Base-by-base conservation (phyloP, 208 protist species). In the Strigomonas culicis region DNA sequence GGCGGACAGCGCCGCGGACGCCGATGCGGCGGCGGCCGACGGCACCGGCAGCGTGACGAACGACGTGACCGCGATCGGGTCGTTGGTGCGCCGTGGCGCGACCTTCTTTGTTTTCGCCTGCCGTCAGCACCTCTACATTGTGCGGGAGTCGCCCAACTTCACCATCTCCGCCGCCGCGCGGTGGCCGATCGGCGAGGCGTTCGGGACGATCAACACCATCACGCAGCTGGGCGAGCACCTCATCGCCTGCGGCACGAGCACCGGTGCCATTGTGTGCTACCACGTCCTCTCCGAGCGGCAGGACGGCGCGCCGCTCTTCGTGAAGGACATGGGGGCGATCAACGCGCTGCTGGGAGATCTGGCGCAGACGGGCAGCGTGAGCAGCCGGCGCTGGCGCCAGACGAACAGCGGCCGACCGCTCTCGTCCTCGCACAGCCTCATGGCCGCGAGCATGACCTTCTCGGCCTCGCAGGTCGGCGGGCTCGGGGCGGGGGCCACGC, bases 191-290 rank as follows among this genome's bases (percentile, higher is more conserved):
- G 84, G 81, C 31, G 34, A 36, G 22, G 8, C 47, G 10, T 86
- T 80, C 44, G 88, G 88, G 10, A 78, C 87, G 1, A 60, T 94
- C n/a, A 63, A 68, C 21, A 34, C 32, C 44, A 72, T 94, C 30
- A 41, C 73, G 39, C 80, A 89, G 47, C 62, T 89, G 15, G 76
- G 74, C 2, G 58, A 70, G 53, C 82, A 94, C 32, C 72, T 82
- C 59, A 47, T 92, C n/a, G 85, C 73, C 1, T 90, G 82, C 66
- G 85, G 79, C 49, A 90, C 83, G 11, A 73, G 77, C 10, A 82
- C 80, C 8, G 88, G 88, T 21, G 84, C 88, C 19, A 60, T 94
- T 1, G 58, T 92, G 22, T 82, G 90, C 52, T 94, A 86, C 70
- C 81, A 91, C 61, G 69, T 92, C 0, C 67, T 92, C 31, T 81